Conservation (phyloP, 306 rosid species). For the Inga oerstediana region DNA sequence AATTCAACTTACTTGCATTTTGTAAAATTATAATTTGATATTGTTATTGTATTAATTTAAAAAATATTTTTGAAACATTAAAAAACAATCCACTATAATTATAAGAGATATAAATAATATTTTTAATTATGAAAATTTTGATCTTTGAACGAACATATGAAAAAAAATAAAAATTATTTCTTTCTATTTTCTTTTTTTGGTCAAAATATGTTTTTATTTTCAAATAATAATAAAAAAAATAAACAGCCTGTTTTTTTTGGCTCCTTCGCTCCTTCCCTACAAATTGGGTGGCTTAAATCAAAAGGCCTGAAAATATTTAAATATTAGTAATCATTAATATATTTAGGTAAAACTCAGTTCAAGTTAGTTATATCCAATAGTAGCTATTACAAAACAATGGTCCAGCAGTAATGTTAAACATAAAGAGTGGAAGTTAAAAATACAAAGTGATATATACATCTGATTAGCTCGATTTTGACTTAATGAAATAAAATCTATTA, state of each 20-base stretch:
- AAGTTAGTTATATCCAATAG: too few species aligned
- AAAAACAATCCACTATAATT: too few species aligned
- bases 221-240: too few species aligned
- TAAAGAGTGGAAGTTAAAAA: neutral
- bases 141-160: neutral
- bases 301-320: neutral
- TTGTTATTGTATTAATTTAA: neutral
- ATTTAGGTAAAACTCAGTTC: neutral
- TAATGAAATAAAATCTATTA: neutral
- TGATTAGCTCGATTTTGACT: neutral
- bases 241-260: neutral
- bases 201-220: too few species aligned
- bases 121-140: too few species aligned
- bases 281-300: neutral
- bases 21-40: neutral
- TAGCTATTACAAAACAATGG: too few species aligned
- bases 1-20: too few species aligned
- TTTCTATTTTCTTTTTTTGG: too few species aligned
- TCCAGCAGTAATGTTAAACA: neutral
- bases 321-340: neutral
- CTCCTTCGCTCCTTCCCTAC: neutral
- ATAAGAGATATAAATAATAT: too few species aligned
- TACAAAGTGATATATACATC: too few species aligned
- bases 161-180: too few species aligned
- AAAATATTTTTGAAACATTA: too few species aligned